Evolutionary conservation across 495 filamentous ascomycete species (phyloP), one percentile per base, ranked within the genome.

Genomic region (Aspergillus mulundensis): DNA sequence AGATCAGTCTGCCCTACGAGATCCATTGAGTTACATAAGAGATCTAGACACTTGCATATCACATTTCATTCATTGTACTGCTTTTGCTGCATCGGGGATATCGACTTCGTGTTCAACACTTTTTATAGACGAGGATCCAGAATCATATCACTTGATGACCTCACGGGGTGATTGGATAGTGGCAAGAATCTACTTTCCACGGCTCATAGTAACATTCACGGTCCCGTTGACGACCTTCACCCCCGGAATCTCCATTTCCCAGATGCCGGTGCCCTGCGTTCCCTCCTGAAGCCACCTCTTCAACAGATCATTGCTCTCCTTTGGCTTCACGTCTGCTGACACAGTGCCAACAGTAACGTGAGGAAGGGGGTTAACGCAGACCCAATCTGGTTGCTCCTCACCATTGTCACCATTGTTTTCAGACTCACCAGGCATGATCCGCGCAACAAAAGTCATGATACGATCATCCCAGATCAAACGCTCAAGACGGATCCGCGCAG

Each of bases 321-420:
- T 89, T 1, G 94, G 94, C 72, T 96, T 96, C 59, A 98, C 82
- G 7, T 73, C 62, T 52, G 75, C 71, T 53, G 79, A 72, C 20
- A 82, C 81, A 1, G 94, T 98, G 2, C 94, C 94, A 16, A 97
- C 78, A 1, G 94, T 97, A 45, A 97, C 78, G 69, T 98, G 94
- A 15, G 90, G 82, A n/a, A 93, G 77, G 24, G 73, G 65, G 66
- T 98, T 98, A 12, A 82, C 78, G 45, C 84, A 93, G 38, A 85
- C 73, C 77, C 89, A 90, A 10, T 61, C 61, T 4, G 63, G 58
- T 38, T 78, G 73, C 24, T 79, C 8, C 32, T 14, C 32, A 36
- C 8, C 43, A 21, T 63, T 54, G 14, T 56, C 62, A 18, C 38
- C 38, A 8, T 12, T 40, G 7, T 36, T 36, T 7, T 67, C 65